Evolutionary conservation across 805 yeast genomes (phyloP), one percentile per base, ranked within the genome.

Genomic region (Saccharomycopsis synnaedendra): DNA sequence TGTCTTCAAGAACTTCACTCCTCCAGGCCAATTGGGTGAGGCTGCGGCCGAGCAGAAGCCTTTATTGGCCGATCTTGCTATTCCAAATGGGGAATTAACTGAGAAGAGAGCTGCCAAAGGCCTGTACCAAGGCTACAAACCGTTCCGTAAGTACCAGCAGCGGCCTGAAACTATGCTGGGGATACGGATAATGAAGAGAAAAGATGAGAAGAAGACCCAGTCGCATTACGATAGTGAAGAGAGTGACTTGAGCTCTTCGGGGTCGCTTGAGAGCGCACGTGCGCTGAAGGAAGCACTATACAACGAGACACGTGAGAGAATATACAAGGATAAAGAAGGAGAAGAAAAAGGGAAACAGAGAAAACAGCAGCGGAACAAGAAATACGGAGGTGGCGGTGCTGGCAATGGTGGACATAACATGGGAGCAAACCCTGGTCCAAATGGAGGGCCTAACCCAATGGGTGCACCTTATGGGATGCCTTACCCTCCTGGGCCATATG

Each of bases 281-380:
- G 62, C 69, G 5, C 60, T 68, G 3, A 68, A 68, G 50, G 76
- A 72, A 54, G 68, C 65, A 39, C 55, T 63, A 35, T 75, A 75
- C 54, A 66, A 64, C 51, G 59, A 60, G 44, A 63, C 64, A 2
- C 63, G 73, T 49, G 64, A 70, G 48, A 56, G 69, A 48, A 65
- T 68, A 46, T 65, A 66, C 54, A 54, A 50, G 1, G 60, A 56
- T 38, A 65, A 64, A n/a, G 64, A 56, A 2, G 61, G 59, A 5
- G 60, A 54, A 0, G 62, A 57, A 10, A 60, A 51, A 4, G 55
- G 52, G 4, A 58, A 53, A 1, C 59, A 54, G 7, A 57, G 54
- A 10, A 53, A 51, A 53, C 19, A 33, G 9, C 27, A n/a, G 6
- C 37, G 1, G 53, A 48, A 1, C n/a, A n/a, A 34, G 19, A 19